Conservation (phyloP, 1,284 basidiomycete genomes). For the Cystobasidium slooffiae region DNA sequence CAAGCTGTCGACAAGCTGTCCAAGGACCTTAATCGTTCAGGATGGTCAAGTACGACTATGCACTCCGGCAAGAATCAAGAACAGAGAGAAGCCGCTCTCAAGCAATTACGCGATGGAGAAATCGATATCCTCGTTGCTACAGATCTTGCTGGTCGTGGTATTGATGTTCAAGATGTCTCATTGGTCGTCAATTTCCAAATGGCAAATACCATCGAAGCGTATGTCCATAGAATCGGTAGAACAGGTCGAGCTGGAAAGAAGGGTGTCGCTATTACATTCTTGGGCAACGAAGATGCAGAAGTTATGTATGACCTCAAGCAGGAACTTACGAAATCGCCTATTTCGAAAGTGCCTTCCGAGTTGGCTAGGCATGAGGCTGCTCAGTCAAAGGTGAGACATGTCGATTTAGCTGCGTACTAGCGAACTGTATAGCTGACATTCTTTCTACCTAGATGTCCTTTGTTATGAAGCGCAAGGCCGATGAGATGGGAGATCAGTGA, state of each 20-base stretch:
- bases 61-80: slow-evolving; percentile 98
- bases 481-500: slow-evolving; percentile 32
- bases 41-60: slow-evolving; percentile 82
- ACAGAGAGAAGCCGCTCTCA: slow-evolving; percentile 89
- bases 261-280: slow-evolving; percentile 90
- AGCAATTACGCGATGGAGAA: slow-evolving; percentile 80
- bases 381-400: slow-evolving; percentile 72
- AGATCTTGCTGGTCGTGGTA: slow-evolving; percentile 96
- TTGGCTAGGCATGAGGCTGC: slow-evolving; percentile 87
- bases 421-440: neutral
- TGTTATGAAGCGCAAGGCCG: slow-evolving; percentile 42
- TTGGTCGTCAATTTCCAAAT: slow-evolving; percentile 98
- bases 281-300: slow-evolving; percentile 93
- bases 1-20: slow-evolving; percentile 96
- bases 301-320: slow-evolving; percentile 94
- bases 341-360: slow-evolving; percentile 84
- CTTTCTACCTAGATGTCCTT: slow-evolving; percentile 23
- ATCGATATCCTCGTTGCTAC: slow-evolving; percentile 90
- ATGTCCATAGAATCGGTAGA: slow-evolving; percentile 97
- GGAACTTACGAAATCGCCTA: slow-evolving; percentile 91
- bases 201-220: slow-evolving; percentile 92
- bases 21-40: slow-evolving; percentile 83
- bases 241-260: slow-evolving; percentile 96
- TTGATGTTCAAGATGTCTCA: slow-evolving; percentile 95
- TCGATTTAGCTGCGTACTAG: neutral